Percentiles rank a stretch among this genome's conserved stretches.
Conservation (phyloP, 2,329 filamentous ascomycete species). For the Colletotrichum filicis region DNA sequence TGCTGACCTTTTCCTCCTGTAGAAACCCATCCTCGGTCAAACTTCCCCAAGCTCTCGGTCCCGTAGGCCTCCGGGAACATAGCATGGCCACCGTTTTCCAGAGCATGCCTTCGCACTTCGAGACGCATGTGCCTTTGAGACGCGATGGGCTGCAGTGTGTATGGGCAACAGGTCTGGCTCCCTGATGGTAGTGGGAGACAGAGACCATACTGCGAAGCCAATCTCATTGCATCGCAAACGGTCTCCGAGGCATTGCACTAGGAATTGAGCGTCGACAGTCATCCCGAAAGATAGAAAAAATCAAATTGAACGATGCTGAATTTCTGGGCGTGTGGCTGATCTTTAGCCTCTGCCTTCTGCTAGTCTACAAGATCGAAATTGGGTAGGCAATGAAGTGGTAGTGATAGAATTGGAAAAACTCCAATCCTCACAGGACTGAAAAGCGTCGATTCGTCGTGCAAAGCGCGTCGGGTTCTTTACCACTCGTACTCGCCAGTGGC, state of each 20-base stretch:
- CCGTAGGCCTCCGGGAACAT: not conserved
- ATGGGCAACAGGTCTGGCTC: not conserved
- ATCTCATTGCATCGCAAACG: not conserved
- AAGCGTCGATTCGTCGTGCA: not conserved
- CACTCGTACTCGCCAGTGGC: conserved; percentile 98
- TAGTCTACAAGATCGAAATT: conserved; percentile 1
- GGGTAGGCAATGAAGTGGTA: not conserved
- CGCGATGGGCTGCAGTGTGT: not conserved
- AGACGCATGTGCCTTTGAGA: not conserved
- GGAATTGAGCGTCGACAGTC: not conserved
- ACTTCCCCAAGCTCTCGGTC: not conserved
- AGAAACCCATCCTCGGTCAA: not conserved
- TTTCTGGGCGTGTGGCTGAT: not conserved
- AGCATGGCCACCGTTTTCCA: not conserved
- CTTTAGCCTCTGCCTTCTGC: not conserved
- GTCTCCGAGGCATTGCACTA: not conserved
- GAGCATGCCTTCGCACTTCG: not conserved
- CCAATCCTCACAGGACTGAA: not conserved
- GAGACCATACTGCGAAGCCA: not conserved
- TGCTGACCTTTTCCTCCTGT: not conserved
- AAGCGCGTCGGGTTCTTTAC: conserved; percentile 60
- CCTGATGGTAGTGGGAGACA: not conserved
- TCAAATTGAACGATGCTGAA: not conserved
- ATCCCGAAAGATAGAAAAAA: not conserved
- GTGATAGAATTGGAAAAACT: not conserved